phyloP scores from a whole-genome alignment of 805 yeast species.

The Nakazawaea wyomingensis region DNA sequence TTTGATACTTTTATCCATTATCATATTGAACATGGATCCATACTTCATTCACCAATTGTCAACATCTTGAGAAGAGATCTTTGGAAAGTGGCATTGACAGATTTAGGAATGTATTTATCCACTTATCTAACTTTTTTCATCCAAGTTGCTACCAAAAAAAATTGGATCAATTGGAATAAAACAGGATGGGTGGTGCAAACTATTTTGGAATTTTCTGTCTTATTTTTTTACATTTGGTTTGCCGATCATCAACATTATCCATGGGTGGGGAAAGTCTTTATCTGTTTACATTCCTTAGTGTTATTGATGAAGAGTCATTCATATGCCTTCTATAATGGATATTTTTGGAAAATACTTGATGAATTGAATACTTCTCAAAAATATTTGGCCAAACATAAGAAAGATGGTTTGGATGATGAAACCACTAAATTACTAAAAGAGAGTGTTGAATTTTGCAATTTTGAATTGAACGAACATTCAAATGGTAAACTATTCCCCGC shows the following conservation, averaged over 20 bases:
- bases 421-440: conserved; percentile 32
- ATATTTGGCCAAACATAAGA: conserved; percentile 36
- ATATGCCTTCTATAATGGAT: conserved; percentile 87
- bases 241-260: conserved; percentile 58
- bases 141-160: conserved; percentile 48
- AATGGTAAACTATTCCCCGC: conserved; percentile 66
- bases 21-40: conserved; percentile 37
- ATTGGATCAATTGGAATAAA: conserved; percentile 51
- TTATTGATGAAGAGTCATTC: conserved; percentile 95
- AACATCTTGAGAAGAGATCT: conserved; percentile 56
- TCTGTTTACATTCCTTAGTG: conserved; percentile 80
- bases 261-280: conserved; percentile 88
- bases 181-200: conserved; percentile 63
- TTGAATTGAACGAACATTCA: conserved; percentile 42
- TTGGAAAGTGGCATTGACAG: conserved; percentile 65
- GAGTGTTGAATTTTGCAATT: conserved; percentile 62
- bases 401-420: conserved; percentile 24
- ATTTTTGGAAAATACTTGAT: conserved; percentile 59
- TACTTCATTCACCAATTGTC: conserved; percentile 50
- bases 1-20: conserved; percentile 51
- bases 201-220: conserved; percentile 45
- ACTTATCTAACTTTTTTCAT: conserved; percentile 56
- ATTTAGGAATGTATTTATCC: conserved; percentile 65
- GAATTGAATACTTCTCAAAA: conserved; percentile 49
- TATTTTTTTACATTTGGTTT: conserved; percentile 48